phyloP scores from a whole-genome alignment of 1,284 basidiomycete genomes.

The Moesziomyces sp. region DNA sequence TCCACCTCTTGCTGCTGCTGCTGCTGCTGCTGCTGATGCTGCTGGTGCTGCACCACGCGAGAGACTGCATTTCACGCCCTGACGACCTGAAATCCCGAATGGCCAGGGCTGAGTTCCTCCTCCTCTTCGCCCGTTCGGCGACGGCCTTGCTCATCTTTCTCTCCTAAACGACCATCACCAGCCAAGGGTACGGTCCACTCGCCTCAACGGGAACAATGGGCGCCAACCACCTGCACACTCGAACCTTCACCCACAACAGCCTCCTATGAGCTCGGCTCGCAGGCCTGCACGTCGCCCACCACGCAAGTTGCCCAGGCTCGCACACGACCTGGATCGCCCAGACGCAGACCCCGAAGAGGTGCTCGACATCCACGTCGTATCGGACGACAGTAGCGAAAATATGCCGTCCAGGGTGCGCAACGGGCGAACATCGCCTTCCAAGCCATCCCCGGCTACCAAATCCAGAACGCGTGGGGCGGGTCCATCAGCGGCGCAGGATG shows the following conservation, averaged over 20 bases:
- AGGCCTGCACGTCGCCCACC: slow-evolving; percentile 11
- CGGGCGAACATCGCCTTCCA: slow-evolving; percentile 6
- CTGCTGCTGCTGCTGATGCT: not conserved
- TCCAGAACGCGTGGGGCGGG: slow-evolving; percentile 3
- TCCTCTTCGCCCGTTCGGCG: not conserved
- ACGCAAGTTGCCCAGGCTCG: slow-evolving; percentile 30
- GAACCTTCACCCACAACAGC: not conserved
- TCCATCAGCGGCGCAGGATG: slow-evolving; percentile 10
- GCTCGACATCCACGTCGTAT: slow-evolving; percentile 39
- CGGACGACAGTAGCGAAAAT: slow-evolving; percentile 13
- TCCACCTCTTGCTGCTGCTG: not conserved
- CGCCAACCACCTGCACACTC: not conserved
- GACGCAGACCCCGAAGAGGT: slow-evolving; percentile 41
- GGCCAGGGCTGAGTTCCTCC: slow-evolving; percentile 16
- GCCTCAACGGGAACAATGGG: not conserved
- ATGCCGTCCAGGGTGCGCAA: slow-evolving; percentile 17
- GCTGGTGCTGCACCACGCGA: too few species aligned
- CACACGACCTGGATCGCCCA: slow-evolving; percentile 26
- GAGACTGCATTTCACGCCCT: not conserved
- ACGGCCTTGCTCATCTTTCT: not conserved
- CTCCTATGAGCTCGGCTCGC: slow-evolving; percentile 16
- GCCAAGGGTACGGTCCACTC: not conserved
- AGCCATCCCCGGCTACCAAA: not conserved
- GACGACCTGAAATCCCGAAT: not conserved
- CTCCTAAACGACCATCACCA: not conserved